Conservation (phyloP, 1,284 basidiomycete species). For the Ceratobasidium theobromae region DNA sequence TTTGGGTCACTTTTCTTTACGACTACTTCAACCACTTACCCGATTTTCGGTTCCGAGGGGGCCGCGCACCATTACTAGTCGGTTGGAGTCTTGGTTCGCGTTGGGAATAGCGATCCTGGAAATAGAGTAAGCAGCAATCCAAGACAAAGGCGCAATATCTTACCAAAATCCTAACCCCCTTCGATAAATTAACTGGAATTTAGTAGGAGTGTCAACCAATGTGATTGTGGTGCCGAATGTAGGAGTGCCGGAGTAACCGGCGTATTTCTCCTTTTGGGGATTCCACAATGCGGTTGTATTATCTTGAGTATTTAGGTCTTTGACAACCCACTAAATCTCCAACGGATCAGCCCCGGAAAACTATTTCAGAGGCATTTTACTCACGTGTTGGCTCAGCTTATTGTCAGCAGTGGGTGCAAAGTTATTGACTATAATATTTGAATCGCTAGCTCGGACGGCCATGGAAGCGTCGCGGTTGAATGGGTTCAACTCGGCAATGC, state of each 20-base stretch:
- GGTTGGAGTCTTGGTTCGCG: not conserved
- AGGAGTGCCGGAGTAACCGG: not conserved
- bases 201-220: not conserved
- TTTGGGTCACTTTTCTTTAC: not conserved
- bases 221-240: not conserved
- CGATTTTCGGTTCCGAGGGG: not conserved
- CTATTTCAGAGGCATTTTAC: not conserved
- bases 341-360: not conserved
- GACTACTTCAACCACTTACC: too few species aligned
- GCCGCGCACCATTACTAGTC: not conserved
- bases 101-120: not conserved
- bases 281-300: conserved; percentile 4
- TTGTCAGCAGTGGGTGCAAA: too few species aligned
- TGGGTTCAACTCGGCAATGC: not conserved
- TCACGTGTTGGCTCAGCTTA: not conserved
- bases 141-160: not conserved
- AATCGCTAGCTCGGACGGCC: not conserved
- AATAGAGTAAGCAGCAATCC: not conserved
- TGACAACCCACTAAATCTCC: not conserved
- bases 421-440: not conserved
- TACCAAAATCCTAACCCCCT: not conserved
- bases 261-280: not conserved
- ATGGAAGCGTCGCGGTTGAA: not conserved
- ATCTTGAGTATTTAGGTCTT: not conserved
- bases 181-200: not conserved